phyloP scores from a whole-genome alignment of 1,139 yeast species.

The Geotrichum histeridarum region DNA sequence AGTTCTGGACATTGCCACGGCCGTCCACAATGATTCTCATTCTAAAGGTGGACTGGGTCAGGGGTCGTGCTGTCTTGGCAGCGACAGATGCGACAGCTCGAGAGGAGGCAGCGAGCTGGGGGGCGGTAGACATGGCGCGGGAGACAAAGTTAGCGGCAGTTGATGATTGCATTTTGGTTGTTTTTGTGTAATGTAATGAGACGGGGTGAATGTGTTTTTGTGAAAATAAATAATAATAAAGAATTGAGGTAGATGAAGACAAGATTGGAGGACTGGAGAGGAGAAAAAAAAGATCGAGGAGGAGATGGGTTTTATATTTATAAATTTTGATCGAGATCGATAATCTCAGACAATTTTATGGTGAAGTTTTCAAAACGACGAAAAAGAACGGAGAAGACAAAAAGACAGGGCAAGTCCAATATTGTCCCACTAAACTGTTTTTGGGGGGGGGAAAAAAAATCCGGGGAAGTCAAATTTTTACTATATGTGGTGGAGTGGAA shows the following conservation, averaged over 20 bases:
- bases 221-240: no score
- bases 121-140: background rate
- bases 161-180: background rate
- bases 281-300: background rate
- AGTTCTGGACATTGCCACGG: slow-evolving; percentile 9
- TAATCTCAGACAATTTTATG: no score
- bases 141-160: background rate
- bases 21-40: slow-evolving; percentile 14
- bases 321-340: no score
- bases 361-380: no score
- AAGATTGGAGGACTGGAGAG: background rate
- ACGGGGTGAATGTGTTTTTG: background rate
- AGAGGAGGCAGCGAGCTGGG: background rate
- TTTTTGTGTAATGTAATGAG: background rate
- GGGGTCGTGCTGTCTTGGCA: background rate
- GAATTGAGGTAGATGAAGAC: background rate
- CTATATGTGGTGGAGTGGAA: no score
- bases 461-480: no score
- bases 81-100: background rate
- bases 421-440: no score
- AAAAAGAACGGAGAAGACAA: no score
- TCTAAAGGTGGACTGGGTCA: slow-evolving; percentile 1
- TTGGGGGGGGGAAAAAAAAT: no score
- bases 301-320: background rate
- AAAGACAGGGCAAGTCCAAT: no score